Percentiles rank a stretch among this genome's conserved stretches.
phyloP scores from a whole-genome alignment of 768 basidiomycete species.

The Leccinum longicurvipes region DNA sequence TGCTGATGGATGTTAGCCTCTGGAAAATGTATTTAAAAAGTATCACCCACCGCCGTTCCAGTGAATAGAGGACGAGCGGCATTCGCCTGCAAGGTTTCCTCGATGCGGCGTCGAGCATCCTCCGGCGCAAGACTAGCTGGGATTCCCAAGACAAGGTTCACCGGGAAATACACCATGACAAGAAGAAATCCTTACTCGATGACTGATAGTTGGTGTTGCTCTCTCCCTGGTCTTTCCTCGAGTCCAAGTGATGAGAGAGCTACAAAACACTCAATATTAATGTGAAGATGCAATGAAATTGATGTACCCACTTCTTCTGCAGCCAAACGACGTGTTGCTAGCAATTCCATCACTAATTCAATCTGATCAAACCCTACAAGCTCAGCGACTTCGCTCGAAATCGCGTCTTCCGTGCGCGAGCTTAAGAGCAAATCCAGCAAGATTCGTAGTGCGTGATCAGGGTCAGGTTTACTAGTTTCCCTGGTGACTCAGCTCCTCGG shows the following conservation, averaged over 20 bases:
- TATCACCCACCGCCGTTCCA: slow-evolving; percentile 44
- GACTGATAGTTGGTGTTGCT: not conserved
- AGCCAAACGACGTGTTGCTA: slow-evolving; percentile 51
- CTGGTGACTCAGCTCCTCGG: slow-evolving; percentile 2
- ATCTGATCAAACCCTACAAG: slow-evolving; percentile 82
- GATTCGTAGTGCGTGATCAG: slow-evolving; percentile 8
- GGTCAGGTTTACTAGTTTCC: slow-evolving; percentile 12
- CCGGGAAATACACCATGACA: not conserved
- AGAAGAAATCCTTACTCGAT: slow-evolving; percentile 7
- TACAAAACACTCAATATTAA: slow-evolving; percentile 1
- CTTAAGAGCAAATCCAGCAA: slow-evolving; percentile 45
- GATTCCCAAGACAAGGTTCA: not conserved
- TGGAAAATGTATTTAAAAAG: not conserved
- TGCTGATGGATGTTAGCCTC: slow-evolving; percentile 36
- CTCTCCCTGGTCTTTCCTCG: not conserved
- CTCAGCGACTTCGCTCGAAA: slow-evolving; percentile 76
- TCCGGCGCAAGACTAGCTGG: slow-evolving; percentile 37
- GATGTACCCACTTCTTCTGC: slow-evolving; percentile 44
- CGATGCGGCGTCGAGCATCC: slow-evolving; percentile 60
- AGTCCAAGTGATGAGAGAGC: slow-evolving; percentile 14
- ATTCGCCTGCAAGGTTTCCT: slow-evolving; percentile 56
- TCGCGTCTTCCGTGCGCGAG: slow-evolving; percentile 56
- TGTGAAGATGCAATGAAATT: not conserved
- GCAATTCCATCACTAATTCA: slow-evolving; percentile 69
- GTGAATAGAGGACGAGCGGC: slow-evolving; percentile 65